A percentile compares a stretch with the other conserved stretches of the same genome.
These are phyloP conservation scores for Aspergillus transmontanensis DNA, from an alignment of 2,329 filamentous ascomycete species.

Conservation along the genomic window DNA sequence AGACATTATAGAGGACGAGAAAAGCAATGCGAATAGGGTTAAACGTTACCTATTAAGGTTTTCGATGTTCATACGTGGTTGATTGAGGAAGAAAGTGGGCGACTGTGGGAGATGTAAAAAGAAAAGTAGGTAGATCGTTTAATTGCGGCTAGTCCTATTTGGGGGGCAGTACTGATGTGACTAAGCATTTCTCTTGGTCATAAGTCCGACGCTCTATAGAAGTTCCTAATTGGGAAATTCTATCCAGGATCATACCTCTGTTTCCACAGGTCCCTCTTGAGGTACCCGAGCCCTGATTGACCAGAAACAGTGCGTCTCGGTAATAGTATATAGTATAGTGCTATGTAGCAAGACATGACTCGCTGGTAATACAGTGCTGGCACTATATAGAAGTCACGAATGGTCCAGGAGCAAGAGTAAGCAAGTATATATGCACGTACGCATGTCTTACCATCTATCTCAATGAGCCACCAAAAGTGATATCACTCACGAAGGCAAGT, in stretches of 20 bases:
- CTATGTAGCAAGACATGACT: too few species aligned
- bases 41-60: neutral
- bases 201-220: neutral
- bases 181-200: neutral
- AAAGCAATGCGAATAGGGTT: neutral
- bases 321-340: too few species aligned
- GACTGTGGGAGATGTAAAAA: neutral
- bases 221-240: neutral
- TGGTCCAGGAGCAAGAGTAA: too few species aligned
- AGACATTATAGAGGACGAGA: neutral
- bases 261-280: too few species aligned
- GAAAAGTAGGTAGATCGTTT: constrained; percentile 8
- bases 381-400: too few species aligned
- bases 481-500: too few species aligned
- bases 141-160: neutral
- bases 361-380: too few species aligned
- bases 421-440: too few species aligned
- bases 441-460: too few species aligned
- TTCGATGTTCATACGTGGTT: neutral
- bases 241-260: neutral
- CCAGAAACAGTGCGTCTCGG: too few species aligned
- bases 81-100: neutral
- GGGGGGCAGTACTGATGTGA: neutral
- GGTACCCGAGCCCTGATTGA: too few species aligned
- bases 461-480: too few species aligned